A percentile compares a stretch with the other conserved stretches of the same genome.
Conservation (phyloP, 1,284 basidiomycete genomes). For the Ustanciosporium gigantosporum region DNA sequence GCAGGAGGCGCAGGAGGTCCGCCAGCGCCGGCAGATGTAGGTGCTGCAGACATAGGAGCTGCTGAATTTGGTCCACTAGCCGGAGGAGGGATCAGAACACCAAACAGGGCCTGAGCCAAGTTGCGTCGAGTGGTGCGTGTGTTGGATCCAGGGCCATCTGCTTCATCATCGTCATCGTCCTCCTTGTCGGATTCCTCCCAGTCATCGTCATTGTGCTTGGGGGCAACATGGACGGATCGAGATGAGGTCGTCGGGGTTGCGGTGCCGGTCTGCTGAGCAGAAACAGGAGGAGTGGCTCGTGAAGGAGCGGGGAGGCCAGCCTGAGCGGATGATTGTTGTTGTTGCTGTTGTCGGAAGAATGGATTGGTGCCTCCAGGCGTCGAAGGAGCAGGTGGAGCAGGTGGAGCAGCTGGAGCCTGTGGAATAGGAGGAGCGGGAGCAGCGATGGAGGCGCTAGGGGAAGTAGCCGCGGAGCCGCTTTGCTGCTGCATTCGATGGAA, state of each 20-base stretch:
- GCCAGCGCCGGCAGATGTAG: constrained; percentile 59
- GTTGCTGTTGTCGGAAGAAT: constrained; percentile 46
- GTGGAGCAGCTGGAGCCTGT: too few relatives aligned
- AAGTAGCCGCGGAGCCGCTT: constrained; percentile 19
- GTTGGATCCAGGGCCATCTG: constrained; percentile 51
- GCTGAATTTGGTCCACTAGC: constrained; percentile 34
- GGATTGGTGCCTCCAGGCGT: constrained; percentile 47
- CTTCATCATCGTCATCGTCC: constrained; percentile 56
- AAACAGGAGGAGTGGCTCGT: constrained; percentile 33
- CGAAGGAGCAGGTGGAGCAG: constrained; percentile 16
- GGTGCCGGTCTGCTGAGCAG: constrained; percentile 32
- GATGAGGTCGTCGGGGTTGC: constrained; percentile 13
- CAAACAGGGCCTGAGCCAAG: constrained; percentile 57
- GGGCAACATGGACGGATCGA: constrained; percentile 39
- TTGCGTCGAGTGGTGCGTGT: constrained; percentile 57
- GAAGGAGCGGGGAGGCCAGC: constrained; percentile 30
- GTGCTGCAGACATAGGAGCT: constrained; percentile 45
- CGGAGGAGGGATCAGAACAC: constrained; percentile 52
- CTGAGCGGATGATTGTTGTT: constrained; percentile 7
- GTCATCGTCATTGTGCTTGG: constrained; percentile 56
- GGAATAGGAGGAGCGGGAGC: not conserved
- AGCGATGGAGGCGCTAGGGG: constrained; percentile 9
- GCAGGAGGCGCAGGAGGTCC: constrained; percentile 56
- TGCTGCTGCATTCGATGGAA: constrained; percentile 53
- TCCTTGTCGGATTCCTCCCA: constrained; percentile 56